These are phyloP conservation scores for Phialocephala sp. DNA, from an alignment of 2,329 filamentous ascomycete genomes.

Conservation along the genomic window DNA sequence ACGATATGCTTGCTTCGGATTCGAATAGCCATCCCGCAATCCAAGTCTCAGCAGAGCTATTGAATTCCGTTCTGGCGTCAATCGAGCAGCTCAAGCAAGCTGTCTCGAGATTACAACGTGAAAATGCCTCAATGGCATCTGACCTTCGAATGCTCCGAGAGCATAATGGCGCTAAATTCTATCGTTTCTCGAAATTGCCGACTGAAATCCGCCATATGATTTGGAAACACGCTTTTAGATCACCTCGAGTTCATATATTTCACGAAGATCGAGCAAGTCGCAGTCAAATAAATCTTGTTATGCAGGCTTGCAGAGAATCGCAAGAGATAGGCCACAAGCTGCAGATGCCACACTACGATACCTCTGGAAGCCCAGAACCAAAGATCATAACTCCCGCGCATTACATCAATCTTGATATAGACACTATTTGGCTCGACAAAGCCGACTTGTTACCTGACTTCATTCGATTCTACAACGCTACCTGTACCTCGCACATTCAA, in stretches of 20 bases:
- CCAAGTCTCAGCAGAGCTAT: not conserved
- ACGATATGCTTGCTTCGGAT: not conserved
- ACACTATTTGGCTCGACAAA: not conserved
- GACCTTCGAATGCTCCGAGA: not conserved
- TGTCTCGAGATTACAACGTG: not conserved
- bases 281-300: not conserved
- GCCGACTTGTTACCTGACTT: too few relatives aligned
- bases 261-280: not conserved
- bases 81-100: constrained; percentile 1
- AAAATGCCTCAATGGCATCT: not conserved
- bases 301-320: not conserved
- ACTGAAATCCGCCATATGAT: not conserved
- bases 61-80: not conserved
- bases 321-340: not conserved
- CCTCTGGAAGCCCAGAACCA: not conserved
- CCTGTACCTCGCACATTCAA: not conserved
- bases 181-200: not conserved
- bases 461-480: too few relatives aligned
- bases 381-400: not conserved
- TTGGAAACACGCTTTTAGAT: not conserved
- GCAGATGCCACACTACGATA: not conserved
- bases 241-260: not conserved
- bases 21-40: not conserved
- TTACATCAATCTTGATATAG: not conserved
- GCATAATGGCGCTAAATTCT: not conserved